These are phyloP conservation scores for Boletus subparvulus DNA, from an alignment of 768 basidiomycete genomes.

Conservation along the genomic window DNA sequence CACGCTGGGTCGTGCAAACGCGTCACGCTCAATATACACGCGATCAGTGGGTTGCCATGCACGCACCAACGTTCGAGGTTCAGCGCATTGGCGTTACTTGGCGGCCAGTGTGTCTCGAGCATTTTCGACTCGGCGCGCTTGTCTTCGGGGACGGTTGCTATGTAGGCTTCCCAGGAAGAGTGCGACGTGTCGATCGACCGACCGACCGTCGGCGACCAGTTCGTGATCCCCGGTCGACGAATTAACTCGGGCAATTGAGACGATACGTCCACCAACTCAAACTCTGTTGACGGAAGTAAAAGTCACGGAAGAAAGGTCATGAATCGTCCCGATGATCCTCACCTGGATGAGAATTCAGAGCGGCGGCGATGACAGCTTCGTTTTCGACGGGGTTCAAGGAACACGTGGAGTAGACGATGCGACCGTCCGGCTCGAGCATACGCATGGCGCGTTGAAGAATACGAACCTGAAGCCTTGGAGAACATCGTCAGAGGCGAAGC, in stretches of 20 bases:
- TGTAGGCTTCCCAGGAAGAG: slow-evolving; percentile 60
- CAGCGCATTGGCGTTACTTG: slow-evolving; percentile 55
- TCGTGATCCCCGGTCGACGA: slow-evolving; percentile 70
- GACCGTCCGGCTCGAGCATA: slow-evolving; percentile 75
- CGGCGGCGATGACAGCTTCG: slow-evolving; percentile 90
- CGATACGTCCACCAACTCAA: slow-evolving; percentile 78
- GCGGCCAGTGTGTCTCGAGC: slow-evolving; percentile 78
- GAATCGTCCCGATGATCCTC: neutral
- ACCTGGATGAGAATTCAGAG: slow-evolving; percentile 72
- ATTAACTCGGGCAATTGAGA: slow-evolving; percentile 67
- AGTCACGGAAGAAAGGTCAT: neutral
- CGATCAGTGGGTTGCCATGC: neutral
- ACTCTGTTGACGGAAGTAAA: slow-evolving; percentile 43
- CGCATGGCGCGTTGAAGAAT: slow-evolving; percentile 93
- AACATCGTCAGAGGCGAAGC: slow-evolving; percentile 6
- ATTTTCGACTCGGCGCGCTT: slow-evolving; percentile 58
- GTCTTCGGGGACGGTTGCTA: slow-evolving; percentile 48
- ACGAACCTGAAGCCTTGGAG: slow-evolving; percentile 77
- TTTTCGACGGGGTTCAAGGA: slow-evolving; percentile 97
- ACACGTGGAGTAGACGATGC: slow-evolving; percentile 97
- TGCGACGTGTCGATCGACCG: slow-evolving; percentile 50
- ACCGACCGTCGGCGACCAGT: slow-evolving; percentile 76
- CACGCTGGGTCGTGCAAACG: slow-evolving; percentile 47
- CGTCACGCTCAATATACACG: neutral
- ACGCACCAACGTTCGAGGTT: slow-evolving; percentile 73